These are phyloP conservation scores for Brasilioporus rufonigricans DNA, from an alignment of 768 basidiomycete genomes.

Conservation along the genomic window DNA sequence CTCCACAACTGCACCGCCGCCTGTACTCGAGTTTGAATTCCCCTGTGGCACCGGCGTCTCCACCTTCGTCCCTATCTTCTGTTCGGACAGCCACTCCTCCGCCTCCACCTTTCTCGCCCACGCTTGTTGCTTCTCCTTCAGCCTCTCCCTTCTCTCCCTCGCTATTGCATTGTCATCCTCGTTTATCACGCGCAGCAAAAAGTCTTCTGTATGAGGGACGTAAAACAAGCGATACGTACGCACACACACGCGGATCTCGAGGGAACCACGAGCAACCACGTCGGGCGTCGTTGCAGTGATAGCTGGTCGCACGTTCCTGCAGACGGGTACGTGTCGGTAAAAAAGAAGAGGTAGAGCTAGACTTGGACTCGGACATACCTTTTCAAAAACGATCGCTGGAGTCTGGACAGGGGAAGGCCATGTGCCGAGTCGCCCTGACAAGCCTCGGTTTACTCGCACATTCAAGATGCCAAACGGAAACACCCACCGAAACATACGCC, in stretches of 20 bases:
- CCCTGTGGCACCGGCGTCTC: background rate
- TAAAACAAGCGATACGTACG: constrained; percentile 28
- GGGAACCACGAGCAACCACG: constrained; percentile 50
- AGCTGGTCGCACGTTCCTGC: constrained; percentile 22
- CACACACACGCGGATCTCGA: constrained; percentile 80
- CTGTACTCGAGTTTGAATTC: background rate
- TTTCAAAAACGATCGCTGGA: constrained; percentile 62
- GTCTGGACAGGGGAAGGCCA: constrained; percentile 45
- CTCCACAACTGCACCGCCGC: background rate
- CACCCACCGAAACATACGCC: constrained; percentile 63
- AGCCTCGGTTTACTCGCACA: background rate
- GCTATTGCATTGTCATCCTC: constrained; percentile 9
- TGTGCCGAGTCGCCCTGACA: constrained; percentile 57
- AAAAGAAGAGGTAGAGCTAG: background rate
- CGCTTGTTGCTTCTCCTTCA: constrained; percentile 10
- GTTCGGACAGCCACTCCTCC: constrained; percentile 13
- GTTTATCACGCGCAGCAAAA: constrained; percentile 11
- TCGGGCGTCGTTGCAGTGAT: constrained; percentile 36
- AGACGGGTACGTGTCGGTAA: background rate
- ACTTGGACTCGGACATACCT: constrained; percentile 41
- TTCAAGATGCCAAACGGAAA: background rate
- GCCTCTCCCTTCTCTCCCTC: background rate
- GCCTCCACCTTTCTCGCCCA: constrained; percentile 17
- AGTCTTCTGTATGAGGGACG: constrained; percentile 27
- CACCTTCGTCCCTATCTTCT: background rate